Evolutionary conservation across 2,329 filamentous ascomycete genomes (phyloP), one percentile per base, ranked within the genome.

Genomic region (Alternaria consortialis): DNA sequence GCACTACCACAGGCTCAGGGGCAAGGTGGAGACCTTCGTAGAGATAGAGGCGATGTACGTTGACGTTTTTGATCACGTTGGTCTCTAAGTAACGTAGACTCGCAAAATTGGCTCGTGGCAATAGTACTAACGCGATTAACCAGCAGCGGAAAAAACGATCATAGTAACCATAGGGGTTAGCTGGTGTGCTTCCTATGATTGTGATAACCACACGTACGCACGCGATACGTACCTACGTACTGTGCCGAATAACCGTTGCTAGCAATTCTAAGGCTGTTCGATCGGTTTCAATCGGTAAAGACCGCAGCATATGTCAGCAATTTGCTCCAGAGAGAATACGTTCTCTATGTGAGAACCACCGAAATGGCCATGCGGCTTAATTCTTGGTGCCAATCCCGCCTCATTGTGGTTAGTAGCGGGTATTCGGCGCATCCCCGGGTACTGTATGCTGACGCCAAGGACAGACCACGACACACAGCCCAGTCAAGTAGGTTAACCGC

Each of bases 381-480:
- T 50, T 50, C 15, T 50, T 31, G 46, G 32, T 5, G 46, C 31
- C 34, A 32, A 50, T 50, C 46, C 20, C 7, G 7, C 6, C 46
- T 23, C 4, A 7, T 15, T 25, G 34, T 50, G 34, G 46, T 50
- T 50, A 50, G 46, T 34, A 31, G 15, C 46, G 46, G 46, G 31
- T n/a, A 36, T 17, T 50, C 46, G 31, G 46, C 15, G 23, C 15
- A 13, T 36, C 15, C 46, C 39, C 20, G 11, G 39, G 39, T 25
- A 25, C 39, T 23, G 46, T 37, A 50, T 25, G 46, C 32, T 37
- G 23, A 50, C 23, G 46, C 46, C 46, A 50, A 50, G 46, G 31
- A 8, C 32, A 25, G 0, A 23, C 17, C 46, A 32, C 46, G 32
- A 48, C 12, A 15, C 13, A 11, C 31, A 13, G 17, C 46, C 34